phyloP scores from a whole-genome alignment of 2,329 filamentous ascomycete genomes.

The Fusarium denticulatum region DNA sequence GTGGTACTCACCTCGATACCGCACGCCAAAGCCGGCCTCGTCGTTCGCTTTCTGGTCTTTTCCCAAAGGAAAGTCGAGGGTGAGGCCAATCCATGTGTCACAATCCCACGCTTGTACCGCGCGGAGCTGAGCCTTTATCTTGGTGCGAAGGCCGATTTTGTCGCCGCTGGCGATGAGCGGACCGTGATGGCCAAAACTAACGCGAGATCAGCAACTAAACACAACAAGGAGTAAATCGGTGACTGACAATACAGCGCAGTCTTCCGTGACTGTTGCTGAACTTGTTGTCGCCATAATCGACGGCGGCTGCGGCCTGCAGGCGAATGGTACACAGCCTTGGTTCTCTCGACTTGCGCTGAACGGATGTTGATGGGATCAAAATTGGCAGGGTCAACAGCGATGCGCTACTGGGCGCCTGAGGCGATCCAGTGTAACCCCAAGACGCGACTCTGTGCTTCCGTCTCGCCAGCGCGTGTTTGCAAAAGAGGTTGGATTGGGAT shows the following conservation, averaged over 20 bases:
- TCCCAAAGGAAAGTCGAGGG: background rate
- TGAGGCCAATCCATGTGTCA: background rate
- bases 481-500: background rate
- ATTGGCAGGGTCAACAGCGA: background rate
- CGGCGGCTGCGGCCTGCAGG: background rate
- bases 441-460: background rate
- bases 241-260: constrained; percentile 1
- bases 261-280: background rate
- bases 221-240: background rate
- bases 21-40: constrained; percentile 1
- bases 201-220: background rate
- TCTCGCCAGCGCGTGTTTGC: background rate
- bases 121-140: background rate
- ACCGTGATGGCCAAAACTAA: background rate
- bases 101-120: background rate
- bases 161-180: constrained; percentile 8
- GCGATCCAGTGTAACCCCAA: background rate
- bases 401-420: background rate
- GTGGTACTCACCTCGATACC: background rate
- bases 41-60: background rate
- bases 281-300: background rate
- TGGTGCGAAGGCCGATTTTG: background rate
- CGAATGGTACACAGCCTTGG: background rate
- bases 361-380: background rate
- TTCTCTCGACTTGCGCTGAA: background rate